Conservation (phyloP, 768 basidiomycete genomes). For the Macrocybe gigantea region DNA sequence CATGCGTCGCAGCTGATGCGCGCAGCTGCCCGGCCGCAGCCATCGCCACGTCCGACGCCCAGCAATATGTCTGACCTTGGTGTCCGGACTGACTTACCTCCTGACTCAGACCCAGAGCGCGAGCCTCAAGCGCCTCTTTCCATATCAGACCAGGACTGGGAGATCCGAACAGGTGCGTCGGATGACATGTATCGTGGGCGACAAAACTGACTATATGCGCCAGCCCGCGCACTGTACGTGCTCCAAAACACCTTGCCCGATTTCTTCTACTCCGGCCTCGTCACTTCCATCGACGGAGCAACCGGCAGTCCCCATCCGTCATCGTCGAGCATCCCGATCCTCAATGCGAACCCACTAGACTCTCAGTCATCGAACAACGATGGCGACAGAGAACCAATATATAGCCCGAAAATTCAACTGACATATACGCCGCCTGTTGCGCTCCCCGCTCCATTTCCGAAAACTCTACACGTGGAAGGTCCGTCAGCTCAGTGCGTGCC, state of each 20-base stretch:
- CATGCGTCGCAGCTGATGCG: too few relatives aligned
- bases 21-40: too few relatives aligned
- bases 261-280: conserved; percentile 65
- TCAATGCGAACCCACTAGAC: conserved; percentile 23
- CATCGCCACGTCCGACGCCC: too few relatives aligned
- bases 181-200: neutral
- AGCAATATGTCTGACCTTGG: conserved; percentile 22
- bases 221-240: conserved; percentile 68
- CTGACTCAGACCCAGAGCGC: conserved; percentile 25
- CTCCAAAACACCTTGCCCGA: conserved; percentile 64
- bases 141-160: conserved; percentile 72
- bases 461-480: conserved; percentile 70
- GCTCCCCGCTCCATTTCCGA: conserved; percentile 65
- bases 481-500: conserved; percentile 8
- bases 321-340: conserved; percentile 17
- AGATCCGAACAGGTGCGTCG: conserved; percentile 62
- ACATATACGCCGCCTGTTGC: conserved; percentile 63
- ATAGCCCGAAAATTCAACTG: conserved; percentile 58
- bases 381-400: conserved; percentile 40
- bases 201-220: conserved; percentile 3
- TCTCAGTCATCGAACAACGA: conserved; percentile 19
- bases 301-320: conserved; percentile 30
- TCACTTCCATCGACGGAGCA: conserved; percentile 46
- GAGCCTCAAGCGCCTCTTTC: conserved; percentile 18
- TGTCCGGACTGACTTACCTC: conserved; percentile 26